Base-by-base conservation (phyloP, 129 eudicot species). In the Saussurea involucrata region DNA sequence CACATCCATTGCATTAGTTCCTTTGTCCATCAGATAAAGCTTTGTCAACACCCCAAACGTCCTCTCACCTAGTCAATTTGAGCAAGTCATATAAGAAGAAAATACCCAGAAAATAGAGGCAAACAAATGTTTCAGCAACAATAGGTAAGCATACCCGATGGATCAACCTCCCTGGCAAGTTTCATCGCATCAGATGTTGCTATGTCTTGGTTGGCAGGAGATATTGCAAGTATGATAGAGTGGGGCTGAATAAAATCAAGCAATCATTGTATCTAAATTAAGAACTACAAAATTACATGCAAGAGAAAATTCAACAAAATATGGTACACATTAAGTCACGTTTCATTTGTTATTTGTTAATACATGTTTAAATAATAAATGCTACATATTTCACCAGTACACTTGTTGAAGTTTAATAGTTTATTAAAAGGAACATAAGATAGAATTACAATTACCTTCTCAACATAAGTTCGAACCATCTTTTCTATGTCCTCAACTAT, bases 101-200 rank as follows among this genome's bases (percentile, higher is more conserved):
- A 68, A 20, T 17, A 6, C 5, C 32, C 49, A 34, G 31, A 21
- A 20, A 68, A 34, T 34, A 33, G 10, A 42, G 13, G 13, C 40
- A 25, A 8, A 33, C 22, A 25, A 42, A 46, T 66, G 46, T 18
- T 32, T 46, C 5, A 63, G 40, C 40, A 24, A 29, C 60, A 49
- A 37, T 49, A 55, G 11, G 34, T 20, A 68, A 53, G 37, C 69
- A 46, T 44, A 90, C 96, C 96, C 11, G 84, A 20, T 20, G 96
- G 88, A 72, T 90, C 92, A 15, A 90, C 92, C 60, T 90, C 96
- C 84, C 78, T 87, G 2, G 96, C 84, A 76, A 90, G 86, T 73
- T 90, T 90, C 28, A 90, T 87, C 57, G 90, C 95, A 72, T 90
- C 92, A 6, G 92, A 90, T 37, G 92, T 90, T 10, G 92, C 90